Conservation (phyloP, 1,284 basidiomycete genomes). For the Agaricales sp. region DNA sequence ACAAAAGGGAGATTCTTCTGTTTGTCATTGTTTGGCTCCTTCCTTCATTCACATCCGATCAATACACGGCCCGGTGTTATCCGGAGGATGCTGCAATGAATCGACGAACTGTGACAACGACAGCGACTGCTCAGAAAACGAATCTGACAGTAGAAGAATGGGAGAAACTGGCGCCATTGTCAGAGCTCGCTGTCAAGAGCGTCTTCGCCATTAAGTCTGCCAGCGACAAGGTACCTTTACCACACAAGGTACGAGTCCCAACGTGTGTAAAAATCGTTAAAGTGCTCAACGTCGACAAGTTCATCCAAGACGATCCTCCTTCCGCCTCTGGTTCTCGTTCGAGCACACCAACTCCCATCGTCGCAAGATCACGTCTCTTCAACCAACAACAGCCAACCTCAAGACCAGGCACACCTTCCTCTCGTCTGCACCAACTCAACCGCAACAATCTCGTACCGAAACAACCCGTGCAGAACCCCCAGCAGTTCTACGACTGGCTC, state of each 20-base stretch:
- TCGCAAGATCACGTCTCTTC: background rate
- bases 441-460: constrained; percentile 51
- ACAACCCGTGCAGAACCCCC: constrained; percentile 73
- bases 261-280: background rate
- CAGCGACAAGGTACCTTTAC: constrained; percentile 51
- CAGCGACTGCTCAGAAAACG: constrained; percentile 2
- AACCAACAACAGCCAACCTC: constrained; percentile 20
- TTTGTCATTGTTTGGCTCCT: background rate
- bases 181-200: constrained; percentile 60
- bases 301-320: constrained; percentile 5
- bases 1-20: background rate
- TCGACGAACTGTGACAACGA: background rate
- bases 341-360: constrained; percentile 3
- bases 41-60: background rate
- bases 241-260: constrained; percentile 50
- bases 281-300: background rate
- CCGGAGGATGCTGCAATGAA: background rate
- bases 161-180: constrained; percentile 73
- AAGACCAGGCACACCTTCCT: constrained; percentile 32
- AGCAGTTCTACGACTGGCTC: constrained; percentile 95
- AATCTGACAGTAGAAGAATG: constrained; percentile 72
- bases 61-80: background rate
- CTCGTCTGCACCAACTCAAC: constrained; percentile 21
- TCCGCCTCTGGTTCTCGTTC: constrained; percentile 9
- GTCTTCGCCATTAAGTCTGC: constrained; percentile 55